A percentile compares a stretch with the other conserved stretches of the same genome.
Conservation (phyloP, 805 yeast genomes). For the Starmerella sirachaensis region DNA sequence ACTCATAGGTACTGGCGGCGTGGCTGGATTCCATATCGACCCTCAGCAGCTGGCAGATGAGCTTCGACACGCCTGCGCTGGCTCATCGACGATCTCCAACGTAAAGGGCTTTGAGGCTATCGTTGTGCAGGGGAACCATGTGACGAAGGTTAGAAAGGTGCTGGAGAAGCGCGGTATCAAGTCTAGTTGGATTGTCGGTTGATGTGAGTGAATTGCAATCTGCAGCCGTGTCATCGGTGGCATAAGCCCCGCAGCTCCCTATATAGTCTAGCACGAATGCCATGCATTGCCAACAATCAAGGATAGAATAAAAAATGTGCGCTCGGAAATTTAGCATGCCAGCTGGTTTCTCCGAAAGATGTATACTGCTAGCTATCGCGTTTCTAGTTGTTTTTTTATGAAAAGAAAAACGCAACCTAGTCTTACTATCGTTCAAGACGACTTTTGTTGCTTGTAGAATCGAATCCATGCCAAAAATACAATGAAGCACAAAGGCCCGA, state of each 20-base stretch:
- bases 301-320: too few species aligned
- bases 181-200: slow-evolving; percentile 49
- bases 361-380: too few species aligned
- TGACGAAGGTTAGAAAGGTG: slow-evolving; percentile 39
- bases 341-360: too few species aligned
- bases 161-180: slow-evolving; percentile 38
- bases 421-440: too few species aligned
- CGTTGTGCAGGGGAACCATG: slow-evolving; percentile 83
- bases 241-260: too few species aligned
- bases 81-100: slow-evolving; percentile 51
- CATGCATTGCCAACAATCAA: too few species aligned
- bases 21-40: slow-evolving; percentile 56
- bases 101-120: slow-evolving; percentile 57
- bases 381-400: too few species aligned
- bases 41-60: slow-evolving; percentile 55
- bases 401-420: too few species aligned
- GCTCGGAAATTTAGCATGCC: too few species aligned
- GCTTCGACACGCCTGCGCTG: slow-evolving; percentile 71
- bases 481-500: slow-evolving; percentile 76
- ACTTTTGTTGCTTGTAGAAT: slow-evolving; percentile 5
- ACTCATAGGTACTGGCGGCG: slow-evolving; percentile 40
- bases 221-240: background rate
- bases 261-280: too few species aligned
- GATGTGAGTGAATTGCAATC: slow-evolving; percentile 16
- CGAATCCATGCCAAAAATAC: slow-evolving; percentile 27